Conservation (phyloP, 192 early-diverging fungal genomes). For the Oehlia diaphana region DNA sequence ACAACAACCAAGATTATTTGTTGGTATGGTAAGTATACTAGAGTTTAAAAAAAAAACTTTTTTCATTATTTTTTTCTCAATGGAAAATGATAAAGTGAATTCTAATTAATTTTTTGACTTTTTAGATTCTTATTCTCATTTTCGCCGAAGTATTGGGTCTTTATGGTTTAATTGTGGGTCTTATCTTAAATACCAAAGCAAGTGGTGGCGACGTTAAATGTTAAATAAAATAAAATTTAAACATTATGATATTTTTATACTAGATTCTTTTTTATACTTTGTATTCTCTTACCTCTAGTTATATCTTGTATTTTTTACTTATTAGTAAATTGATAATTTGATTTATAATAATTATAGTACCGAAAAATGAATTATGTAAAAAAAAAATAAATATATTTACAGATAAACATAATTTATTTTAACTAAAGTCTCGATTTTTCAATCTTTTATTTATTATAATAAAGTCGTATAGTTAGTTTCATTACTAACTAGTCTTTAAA, state of each 20-base stretch:
- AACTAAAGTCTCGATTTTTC: too few species aligned
- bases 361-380: neutral
- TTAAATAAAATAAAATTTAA: neutral
- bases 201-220: conserved; percentile 29
- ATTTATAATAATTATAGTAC: neutral
- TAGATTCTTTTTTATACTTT: neutral
- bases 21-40: conserved; percentile 64
- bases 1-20: conserved; percentile 79
- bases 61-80: neutral
- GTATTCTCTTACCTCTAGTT: neutral
- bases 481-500: too few species aligned
- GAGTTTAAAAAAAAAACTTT: neutral
- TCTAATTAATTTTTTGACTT: neutral
- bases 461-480: too few species aligned
- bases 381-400: neutral
- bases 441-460: too few species aligned
- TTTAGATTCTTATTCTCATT: conserved; percentile 78
- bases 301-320: neutral
- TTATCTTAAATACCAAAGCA: conserved; percentile 85
- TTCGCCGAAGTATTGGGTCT: conserved; percentile 87
- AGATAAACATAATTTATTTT: neutral
- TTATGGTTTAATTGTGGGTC: conserved; percentile 83
- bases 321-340: neutral
- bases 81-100: neutral
- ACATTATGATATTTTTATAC: neutral